These are phyloP conservation scores for Scutellaria minor DNA, from an alignment of 257 asterid species.

Conservation along the genomic window DNA sequence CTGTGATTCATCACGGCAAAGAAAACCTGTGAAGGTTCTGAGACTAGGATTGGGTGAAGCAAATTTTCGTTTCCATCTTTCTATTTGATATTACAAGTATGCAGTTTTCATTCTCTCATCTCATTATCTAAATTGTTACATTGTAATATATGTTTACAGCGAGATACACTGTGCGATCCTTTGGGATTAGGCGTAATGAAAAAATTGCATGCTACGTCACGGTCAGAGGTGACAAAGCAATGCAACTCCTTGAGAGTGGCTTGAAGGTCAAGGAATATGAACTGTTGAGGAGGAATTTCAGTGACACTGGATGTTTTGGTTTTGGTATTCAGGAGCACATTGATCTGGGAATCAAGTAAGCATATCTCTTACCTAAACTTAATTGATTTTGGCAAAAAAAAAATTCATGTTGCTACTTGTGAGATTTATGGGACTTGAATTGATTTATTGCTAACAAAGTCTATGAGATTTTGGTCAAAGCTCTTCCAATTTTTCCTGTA, in stretches of 20 bases:
- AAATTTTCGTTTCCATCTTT: too few species aligned
- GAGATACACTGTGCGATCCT: slow-evolving; percentile 55
- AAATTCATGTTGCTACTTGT: not conserved
- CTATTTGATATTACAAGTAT: not conserved
- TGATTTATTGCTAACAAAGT: not conserved
- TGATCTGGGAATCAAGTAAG: slow-evolving; percentile 56
- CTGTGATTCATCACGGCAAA: not conserved
- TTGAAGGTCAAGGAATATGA: slow-evolving; percentile 55
- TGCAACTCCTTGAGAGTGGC: slow-evolving; percentile 56
- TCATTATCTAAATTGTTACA: not conserved
- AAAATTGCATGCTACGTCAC: slow-evolving; percentile 56
- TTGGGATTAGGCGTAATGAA: slow-evolving; percentile 55
- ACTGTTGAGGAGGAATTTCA: slow-evolving; percentile 50
- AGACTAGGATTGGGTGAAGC: not conserved
- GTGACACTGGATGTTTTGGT: slow-evolving; percentile 54
- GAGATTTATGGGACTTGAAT: not conserved
- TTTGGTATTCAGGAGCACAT: slow-evolving; percentile 55
- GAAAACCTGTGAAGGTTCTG: not conserved
- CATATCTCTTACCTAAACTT: not conserved
- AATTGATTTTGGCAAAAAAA: not conserved
- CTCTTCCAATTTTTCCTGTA: not conserved
- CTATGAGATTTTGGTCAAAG: not conserved
- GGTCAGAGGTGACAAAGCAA: slow-evolving; percentile 54
- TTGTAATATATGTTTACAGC: slow-evolving; percentile 34
- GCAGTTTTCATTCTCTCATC: not conserved